Percentiles rank a stretch among this genome's conserved stretches.
phyloP scores from a whole-genome alignment of 805 yeast genomes.

The Phaffomyces opuntiae region DNA sequence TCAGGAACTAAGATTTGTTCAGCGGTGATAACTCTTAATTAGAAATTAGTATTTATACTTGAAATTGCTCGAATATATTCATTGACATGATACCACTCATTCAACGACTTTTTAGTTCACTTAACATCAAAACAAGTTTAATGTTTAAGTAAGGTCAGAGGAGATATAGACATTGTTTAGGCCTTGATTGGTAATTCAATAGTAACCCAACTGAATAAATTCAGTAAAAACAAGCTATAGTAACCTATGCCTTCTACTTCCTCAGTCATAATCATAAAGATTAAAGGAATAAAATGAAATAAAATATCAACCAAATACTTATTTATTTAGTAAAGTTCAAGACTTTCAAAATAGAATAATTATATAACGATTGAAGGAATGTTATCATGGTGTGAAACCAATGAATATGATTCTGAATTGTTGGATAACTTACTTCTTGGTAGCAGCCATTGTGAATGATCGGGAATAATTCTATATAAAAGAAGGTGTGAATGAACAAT shows the following conservation, averaged over 20 bases:
- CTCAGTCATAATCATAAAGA: slow-evolving; percentile 1
- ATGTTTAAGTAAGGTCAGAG: slow-evolving; percentile 20
- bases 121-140: not conserved
- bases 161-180: slow-evolving; percentile 15
- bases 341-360: not conserved
- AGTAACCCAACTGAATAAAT: slow-evolving; percentile 1
- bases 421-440: no score
- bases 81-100: slow-evolving; percentile 26
- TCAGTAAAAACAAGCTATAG: slow-evolving; percentile 9
- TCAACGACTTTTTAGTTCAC: slow-evolving; percentile 14
- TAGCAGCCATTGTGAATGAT: no score
- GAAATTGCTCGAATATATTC: slow-evolving; percentile 5
- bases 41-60: not conserved
- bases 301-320: not conserved
- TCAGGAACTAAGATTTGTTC: slow-evolving; percentile 58
- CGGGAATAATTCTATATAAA: slow-evolving; percentile 27
- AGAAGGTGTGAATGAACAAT: no score
- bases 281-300: slow-evolving; percentile 2
- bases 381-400: not conserved
- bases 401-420: not conserved
- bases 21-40: slow-evolving; percentile 26
- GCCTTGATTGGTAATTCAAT: slow-evolving; percentile 14
- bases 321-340: slow-evolving; percentile 18
- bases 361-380: no score
- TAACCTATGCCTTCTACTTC: slow-evolving; percentile 24